These are phyloP conservation scores for Aspergillus homomorphus DNA, from an alignment of 495 filamentous ascomycete species.

Conservation along the genomic window DNA sequence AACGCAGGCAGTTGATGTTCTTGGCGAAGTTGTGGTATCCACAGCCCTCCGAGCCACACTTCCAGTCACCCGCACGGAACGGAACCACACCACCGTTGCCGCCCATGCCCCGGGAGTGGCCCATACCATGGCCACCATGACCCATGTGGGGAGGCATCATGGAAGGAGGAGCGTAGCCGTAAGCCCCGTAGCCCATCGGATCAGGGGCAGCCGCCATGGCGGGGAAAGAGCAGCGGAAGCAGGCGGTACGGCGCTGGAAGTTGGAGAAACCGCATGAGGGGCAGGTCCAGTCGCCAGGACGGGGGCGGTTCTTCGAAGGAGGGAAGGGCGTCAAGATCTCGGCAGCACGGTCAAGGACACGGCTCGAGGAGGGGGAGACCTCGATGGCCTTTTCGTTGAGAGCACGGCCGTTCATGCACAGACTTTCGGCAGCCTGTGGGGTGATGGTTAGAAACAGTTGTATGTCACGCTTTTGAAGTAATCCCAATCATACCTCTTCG, in stretches of 20 bases:
- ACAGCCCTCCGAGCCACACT: conserved; percentile 96
- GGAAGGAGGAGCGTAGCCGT: conserved; percentile 70
- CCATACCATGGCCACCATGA: conserved; percentile 70
- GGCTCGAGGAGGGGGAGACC: conserved; percentile 91
- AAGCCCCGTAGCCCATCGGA: conserved; percentile 67
- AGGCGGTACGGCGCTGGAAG: conserved; percentile 96
- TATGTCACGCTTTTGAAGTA: conserved; percentile 6
- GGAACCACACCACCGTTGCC: conserved; percentile 86
- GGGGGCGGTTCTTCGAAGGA: conserved; percentile 94
- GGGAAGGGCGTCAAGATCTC: conserved; percentile 96
- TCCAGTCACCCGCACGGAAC: conserved; percentile 98
- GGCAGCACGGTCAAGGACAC: conserved; percentile 89
- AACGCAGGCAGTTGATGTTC: conserved; percentile 95
- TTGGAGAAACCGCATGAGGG: conserved; percentile 79
- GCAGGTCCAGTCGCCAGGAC: conserved; percentile 98
- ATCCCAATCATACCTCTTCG: conserved; percentile 76
- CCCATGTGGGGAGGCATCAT: conserved; percentile 86
- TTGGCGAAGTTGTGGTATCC: conserved; percentile 99
- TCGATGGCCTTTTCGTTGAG: conserved; percentile 99
- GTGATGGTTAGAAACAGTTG: conserved; percentile 3
- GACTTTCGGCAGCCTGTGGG: conserved; percentile 80
- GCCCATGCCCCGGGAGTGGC: conserved; percentile 67
- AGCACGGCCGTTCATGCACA: conserved; percentile 98
- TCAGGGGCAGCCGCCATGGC: conserved; percentile 78
- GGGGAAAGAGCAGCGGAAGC: conserved; percentile 98